Conservation (phyloP, 768 basidiomycete species). For the Lentinula aciculospora region DNA sequence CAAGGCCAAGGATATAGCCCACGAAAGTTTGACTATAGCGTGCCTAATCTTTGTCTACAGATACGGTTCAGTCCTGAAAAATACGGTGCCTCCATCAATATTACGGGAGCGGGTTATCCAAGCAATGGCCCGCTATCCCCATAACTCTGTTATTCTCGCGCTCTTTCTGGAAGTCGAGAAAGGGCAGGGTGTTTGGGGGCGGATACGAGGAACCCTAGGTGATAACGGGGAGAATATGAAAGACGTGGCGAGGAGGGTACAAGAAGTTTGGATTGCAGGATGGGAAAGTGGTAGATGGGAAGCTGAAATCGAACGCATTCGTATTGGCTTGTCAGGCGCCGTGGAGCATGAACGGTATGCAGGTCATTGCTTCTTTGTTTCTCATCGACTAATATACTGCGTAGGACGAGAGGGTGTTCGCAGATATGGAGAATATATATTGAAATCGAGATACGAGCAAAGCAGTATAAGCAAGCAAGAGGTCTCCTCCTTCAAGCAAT, state of each 20-base stretch:
- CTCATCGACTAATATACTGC: background rate
- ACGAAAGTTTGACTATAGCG: slow-evolving; percentile 55
- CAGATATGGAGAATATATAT: slow-evolving; percentile 70
- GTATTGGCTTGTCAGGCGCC: slow-evolving; percentile 56
- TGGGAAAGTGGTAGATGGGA: slow-evolving; percentile 75
- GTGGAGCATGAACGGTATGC: slow-evolving; percentile 64
- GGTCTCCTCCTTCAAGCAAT: slow-evolving; percentile 69
- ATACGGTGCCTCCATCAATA: slow-evolving; percentile 50
- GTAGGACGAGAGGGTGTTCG: slow-evolving; percentile 61
- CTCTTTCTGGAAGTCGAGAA: slow-evolving; percentile 74
- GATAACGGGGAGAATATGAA: slow-evolving; percentile 43
- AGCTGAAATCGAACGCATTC: slow-evolving; percentile 63
- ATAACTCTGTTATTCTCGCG: slow-evolving; percentile 67
- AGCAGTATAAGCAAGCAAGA: slow-evolving; percentile 58
- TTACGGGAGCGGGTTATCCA: slow-evolving; percentile 51
- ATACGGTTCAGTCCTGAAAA: slow-evolving; percentile 47
- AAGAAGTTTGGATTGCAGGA: slow-evolving; percentile 76
- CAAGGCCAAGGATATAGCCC: slow-evolving; percentile 23
- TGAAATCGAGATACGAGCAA: slow-evolving; percentile 69
- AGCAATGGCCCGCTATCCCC: slow-evolving; percentile 56
- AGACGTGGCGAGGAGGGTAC: slow-evolving; percentile 49
- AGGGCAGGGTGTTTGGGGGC: slow-evolving; percentile 76
- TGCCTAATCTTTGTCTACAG: slow-evolving; percentile 58
- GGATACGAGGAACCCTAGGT: slow-evolving; percentile 52
- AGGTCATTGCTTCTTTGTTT: background rate